A percentile compares a stretch with the other conserved stretches of the same genome.
Conservation (phyloP, 2,329 filamentous ascomycete genomes). For the Penicillium palitans region DNA sequence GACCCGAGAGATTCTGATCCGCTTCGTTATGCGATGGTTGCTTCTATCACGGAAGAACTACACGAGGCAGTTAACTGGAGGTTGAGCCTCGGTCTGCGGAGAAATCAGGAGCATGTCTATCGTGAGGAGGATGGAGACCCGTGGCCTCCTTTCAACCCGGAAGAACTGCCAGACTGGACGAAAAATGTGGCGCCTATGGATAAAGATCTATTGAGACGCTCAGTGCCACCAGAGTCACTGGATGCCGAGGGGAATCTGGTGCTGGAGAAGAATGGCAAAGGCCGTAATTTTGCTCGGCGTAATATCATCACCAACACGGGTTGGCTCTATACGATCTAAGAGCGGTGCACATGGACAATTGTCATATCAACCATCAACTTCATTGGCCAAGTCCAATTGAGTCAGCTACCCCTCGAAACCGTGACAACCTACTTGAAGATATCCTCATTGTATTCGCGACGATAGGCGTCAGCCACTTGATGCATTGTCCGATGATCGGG, state of each 20-base stretch:
- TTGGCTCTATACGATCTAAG: slow-evolving; percentile 30
- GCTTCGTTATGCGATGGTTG: slow-evolving; percentile 31
- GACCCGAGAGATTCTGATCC: slow-evolving; percentile 31
- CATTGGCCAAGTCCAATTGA: not conserved
- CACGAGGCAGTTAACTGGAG: slow-evolving; percentile 29
- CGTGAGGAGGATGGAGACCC: slow-evolving; percentile 25
- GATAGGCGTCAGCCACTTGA: slow-evolving; percentile 32
- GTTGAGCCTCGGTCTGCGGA: slow-evolving; percentile 27
- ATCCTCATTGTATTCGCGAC: slow-evolving; percentile 26
- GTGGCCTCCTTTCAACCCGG: slow-evolving; percentile 25
- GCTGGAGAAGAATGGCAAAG: slow-evolving; percentile 22
- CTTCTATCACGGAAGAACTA: slow-evolving; percentile 28
- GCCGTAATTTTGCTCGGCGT: slow-evolving; percentile 22
- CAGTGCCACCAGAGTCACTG: slow-evolving; percentile 15
- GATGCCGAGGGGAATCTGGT: slow-evolving; percentile 22
- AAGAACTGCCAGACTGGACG: slow-evolving; percentile 23
- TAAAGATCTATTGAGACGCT: slow-evolving; percentile 4
- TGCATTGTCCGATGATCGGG: slow-evolving; percentile 33
- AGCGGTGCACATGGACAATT: not conserved
- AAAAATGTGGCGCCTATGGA: slow-evolving; percentile 19
- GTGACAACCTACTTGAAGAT: slow-evolving; percentile 18
- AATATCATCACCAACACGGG: slow-evolving; percentile 32
- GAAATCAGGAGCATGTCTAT: slow-evolving; percentile 27
- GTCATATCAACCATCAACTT: not conserved
- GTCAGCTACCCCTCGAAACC: not conserved